phyloP scores from a whole-genome alignment of 225 moss, liverwort and hornwort species.

The Bryum argenteum region DNA sequence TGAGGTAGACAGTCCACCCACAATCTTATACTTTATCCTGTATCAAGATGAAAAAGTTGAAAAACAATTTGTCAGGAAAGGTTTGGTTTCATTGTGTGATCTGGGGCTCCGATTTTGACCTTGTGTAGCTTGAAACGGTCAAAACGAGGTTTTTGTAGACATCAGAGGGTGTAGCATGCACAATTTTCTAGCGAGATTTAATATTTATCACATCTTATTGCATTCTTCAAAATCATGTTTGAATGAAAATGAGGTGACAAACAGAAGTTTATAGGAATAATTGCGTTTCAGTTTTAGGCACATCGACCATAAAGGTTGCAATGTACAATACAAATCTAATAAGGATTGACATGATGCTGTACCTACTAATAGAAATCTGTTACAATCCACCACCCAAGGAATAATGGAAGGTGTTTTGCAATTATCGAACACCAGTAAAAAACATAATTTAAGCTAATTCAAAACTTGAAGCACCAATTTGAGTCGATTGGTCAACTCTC shows the following conservation, averaged over 20 bases:
- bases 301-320: background rate
- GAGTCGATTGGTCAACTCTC: conserved; percentile 25
- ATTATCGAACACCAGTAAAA: background rate
- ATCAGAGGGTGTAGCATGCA: too few species aligned
- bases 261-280: background rate
- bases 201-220: background rate
- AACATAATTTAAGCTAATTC: background rate
- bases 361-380: background rate
- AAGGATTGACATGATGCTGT: background rate
- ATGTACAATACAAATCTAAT: conserved; percentile 8
- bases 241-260: background rate
- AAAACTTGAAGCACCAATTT: conserved; percentile 7
- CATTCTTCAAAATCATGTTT: background rate
- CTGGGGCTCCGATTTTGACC: too few species aligned
- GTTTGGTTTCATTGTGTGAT: too few species aligned
- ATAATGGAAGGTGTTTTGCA: conserved; percentile 14
- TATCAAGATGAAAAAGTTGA: too few species aligned
- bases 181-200: background rate
- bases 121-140: too few species aligned
- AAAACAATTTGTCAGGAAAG: too few species aligned
- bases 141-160: too few species aligned
- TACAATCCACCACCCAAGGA: conserved; percentile 22
- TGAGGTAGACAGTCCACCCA: too few species aligned
- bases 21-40: too few species aligned
- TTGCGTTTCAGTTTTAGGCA: background rate